phyloP scores from a whole-genome alignment of 768 basidiomycete genomes.

The Mycena kentingensis region DNA sequence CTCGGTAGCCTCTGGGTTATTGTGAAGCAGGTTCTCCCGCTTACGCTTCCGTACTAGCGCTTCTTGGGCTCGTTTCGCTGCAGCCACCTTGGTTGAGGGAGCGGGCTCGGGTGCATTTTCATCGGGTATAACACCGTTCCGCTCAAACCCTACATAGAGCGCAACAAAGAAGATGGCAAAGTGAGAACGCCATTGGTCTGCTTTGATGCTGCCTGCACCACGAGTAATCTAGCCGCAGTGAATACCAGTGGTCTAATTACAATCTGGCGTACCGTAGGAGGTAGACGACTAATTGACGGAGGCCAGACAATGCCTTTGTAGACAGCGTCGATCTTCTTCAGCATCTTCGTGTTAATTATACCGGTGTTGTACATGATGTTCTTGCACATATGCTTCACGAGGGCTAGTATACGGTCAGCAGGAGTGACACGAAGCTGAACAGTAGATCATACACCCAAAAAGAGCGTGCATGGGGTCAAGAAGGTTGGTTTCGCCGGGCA shows the following conservation, averaged over 20 bases:
- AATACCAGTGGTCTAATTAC: not conserved
- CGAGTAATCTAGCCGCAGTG: slow-evolving; percentile 4
- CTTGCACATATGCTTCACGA: slow-evolving; percentile 3
- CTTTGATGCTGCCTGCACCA: slow-evolving; percentile 22
- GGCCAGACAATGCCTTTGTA: slow-evolving; percentile 16
- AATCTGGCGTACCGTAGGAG: slow-evolving; percentile 9
- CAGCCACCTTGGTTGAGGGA: slow-evolving; percentile 13
- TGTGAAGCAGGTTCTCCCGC: slow-evolving; percentile 5
- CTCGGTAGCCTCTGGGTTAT: slow-evolving; percentile 7
- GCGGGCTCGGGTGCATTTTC: slow-evolving; percentile 11
- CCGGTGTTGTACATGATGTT: slow-evolving; percentile 18
- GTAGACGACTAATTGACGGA: slow-evolving; percentile 13
- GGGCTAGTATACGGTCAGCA: too few species aligned
- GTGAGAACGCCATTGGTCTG: slow-evolving; percentile 25
- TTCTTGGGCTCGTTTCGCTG: slow-evolving; percentile 9
- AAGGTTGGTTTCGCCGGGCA: too few species aligned
- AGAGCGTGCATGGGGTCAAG: too few species aligned
- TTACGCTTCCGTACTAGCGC: slow-evolving; percentile 12
- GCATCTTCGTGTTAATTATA: slow-evolving; percentile 9
- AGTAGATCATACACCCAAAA: too few species aligned
- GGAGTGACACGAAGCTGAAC: too few species aligned
- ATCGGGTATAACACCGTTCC: slow-evolving; percentile 23
- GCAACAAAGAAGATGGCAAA: slow-evolving; percentile 20
- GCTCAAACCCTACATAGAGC: slow-evolving; percentile 23
- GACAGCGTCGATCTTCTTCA: slow-evolving; percentile 5